Evolutionary conservation across 2,329 filamentous ascomycete genomes (phyloP), one percentile per base, ranked within the genome.

Genomic region (Phaeoacremonium minimum): DNA sequence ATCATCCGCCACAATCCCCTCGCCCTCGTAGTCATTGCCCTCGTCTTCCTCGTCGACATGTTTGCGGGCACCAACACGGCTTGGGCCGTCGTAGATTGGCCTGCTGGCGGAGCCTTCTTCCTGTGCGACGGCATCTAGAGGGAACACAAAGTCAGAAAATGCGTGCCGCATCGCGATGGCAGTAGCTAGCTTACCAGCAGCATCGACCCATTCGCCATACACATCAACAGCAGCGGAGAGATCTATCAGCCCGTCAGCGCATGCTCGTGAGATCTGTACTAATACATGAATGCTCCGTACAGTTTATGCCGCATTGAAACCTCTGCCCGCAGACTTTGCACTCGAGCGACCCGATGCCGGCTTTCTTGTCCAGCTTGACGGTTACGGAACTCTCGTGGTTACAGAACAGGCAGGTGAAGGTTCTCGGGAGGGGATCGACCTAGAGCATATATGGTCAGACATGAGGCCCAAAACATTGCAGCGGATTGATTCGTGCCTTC

Each of bases 141-240:
- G n/a, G n/a, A n/a, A n/a, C n/a, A n/a, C n/a, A n/a, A n/a, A n/a
- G n/a, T n/a, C n/a, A n/a, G n/a, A n/a, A n/a, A n/a, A n/a, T n/a
- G n/a, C n/a, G n/a, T n/a, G n/a, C n/a, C n/a, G n/a, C n/a, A n/a
- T n/a, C n/a, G n/a, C n/a, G n/a, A n/a, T n/a, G n/a, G n/a, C n/a
- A n/a, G n/a, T n/a, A n/a, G n/a, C n/a, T n/a, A n/a, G 19, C 65
- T 45, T 63, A 79, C 77, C 72, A 45, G 77, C 69, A 46, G 93
- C 93, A 64, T 98, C 93, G 45, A 98, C 87, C 93, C 93, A 98
- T 61, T 97, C 93, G 20, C 87, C 87, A 57, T 98, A 98, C 7
- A 98, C 91, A 57, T 98, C 93, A 32, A 98, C 89, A 1, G 88
- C 79, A 12, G 86, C 87, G 17, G 87, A 94, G 17, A 97, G 80